A percentile compares a stretch with the other conserved stretches of the same genome.
These are phyloP conservation scores for Saccharomyces pastorianus DNA, from an alignment of 1,139 yeast species.

Conservation along the genomic window DNA sequence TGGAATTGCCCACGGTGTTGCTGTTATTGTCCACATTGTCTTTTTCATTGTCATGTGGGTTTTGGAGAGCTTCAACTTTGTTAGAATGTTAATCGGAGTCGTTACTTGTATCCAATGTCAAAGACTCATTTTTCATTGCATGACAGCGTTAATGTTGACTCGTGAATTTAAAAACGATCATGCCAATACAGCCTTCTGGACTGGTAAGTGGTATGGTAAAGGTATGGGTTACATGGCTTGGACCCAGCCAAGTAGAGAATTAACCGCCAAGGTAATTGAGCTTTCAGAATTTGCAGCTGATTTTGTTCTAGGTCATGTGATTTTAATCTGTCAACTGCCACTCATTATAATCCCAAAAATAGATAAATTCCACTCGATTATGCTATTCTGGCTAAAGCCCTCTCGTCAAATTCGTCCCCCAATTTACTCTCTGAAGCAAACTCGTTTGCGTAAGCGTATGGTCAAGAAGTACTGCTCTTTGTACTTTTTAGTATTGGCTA, in stretches of 20 bases:
- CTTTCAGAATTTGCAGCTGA: constrained; percentile 96
- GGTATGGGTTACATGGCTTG: constrained; percentile 94
- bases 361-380: constrained; percentile 97
- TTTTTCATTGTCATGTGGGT: constrained; percentile 97
- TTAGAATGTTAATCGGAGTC: constrained; percentile 81
- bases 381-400: constrained; percentile 98
- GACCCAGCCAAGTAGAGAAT: constrained; percentile 96
- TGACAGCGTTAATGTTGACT: constrained; percentile 73
- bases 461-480: constrained; percentile 87
- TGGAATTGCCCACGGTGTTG: constrained; percentile 91
- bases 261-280: constrained; percentile 88
- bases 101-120: constrained; percentile 79
- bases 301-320: constrained; percentile 81
- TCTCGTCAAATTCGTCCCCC: constrained; percentile 98
- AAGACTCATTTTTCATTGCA: constrained; percentile 77
- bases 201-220: constrained; percentile 97
- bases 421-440: constrained; percentile 93
- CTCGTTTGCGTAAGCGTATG: constrained; percentile 96
- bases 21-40: constrained; percentile 75
- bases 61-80: constrained; percentile 82
- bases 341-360: constrained; percentile 74
- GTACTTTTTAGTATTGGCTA: constrained; percentile 60
- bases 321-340: constrained; percentile 86
- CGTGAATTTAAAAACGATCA: constrained; percentile 97
- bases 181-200: constrained; percentile 98